Evolutionary conservation across 495 filamentous ascomycete species (phyloP).

Genomic region (Aspergillus conjunctus): DNA sequence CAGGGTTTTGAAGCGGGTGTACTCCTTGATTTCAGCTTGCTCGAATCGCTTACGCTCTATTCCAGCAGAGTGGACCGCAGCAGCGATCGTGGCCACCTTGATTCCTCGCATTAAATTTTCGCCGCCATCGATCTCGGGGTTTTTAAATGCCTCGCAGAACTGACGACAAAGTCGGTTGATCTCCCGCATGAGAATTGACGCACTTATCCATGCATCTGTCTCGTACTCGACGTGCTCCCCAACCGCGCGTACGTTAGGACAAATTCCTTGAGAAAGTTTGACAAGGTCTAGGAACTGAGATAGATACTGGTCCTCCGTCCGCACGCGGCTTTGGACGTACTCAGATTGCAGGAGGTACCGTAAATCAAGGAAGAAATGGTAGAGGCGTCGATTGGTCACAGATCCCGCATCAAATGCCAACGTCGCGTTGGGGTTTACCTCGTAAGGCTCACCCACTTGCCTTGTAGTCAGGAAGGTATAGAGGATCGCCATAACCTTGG

Average conservation of each 20-base stretch:
- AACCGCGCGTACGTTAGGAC: slow-evolving; percentile 87
- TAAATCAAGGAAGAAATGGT: slow-evolving; percentile 94
- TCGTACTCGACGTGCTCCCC: slow-evolving; percentile 98
- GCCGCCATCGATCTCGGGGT: slow-evolving; percentile 59
- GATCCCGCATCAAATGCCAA: slow-evolving; percentile 91
- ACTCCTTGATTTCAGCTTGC: slow-evolving; percentile 85
- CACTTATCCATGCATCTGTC: slow-evolving; percentile 96
- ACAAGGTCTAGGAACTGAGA: slow-evolving; percentile 94
- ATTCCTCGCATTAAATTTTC: slow-evolving; percentile 72
- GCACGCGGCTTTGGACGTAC: slow-evolving; percentile 79
- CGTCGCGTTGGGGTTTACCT: slow-evolving; percentile 79
- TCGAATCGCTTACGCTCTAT: slow-evolving; percentile 84
- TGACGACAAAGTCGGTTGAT: slow-evolving; percentile 89
- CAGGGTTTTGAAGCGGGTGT: slow-evolving; percentile 75
- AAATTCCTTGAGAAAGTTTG: slow-evolving; percentile 94
- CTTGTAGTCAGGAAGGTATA: slow-evolving; percentile 96
- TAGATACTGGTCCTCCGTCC: slow-evolving; percentile 81
- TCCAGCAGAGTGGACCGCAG: slow-evolving; percentile 83
- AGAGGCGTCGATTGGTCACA: slow-evolving; percentile 90
- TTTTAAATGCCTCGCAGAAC: slow-evolving; percentile 82
- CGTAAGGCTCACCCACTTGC: slow-evolving; percentile 89
- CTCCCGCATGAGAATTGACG: slow-evolving; percentile 89
- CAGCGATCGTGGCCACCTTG: slow-evolving; percentile 69
- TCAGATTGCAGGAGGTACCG: slow-evolving; percentile 85
- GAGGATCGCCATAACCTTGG: slow-evolving; percentile 90